Evolutionary conservation across 2,329 filamentous ascomycete genomes (phyloP), one percentile per base, ranked within the genome.

Genomic region (Coniochaeta pulveracea): DNA sequence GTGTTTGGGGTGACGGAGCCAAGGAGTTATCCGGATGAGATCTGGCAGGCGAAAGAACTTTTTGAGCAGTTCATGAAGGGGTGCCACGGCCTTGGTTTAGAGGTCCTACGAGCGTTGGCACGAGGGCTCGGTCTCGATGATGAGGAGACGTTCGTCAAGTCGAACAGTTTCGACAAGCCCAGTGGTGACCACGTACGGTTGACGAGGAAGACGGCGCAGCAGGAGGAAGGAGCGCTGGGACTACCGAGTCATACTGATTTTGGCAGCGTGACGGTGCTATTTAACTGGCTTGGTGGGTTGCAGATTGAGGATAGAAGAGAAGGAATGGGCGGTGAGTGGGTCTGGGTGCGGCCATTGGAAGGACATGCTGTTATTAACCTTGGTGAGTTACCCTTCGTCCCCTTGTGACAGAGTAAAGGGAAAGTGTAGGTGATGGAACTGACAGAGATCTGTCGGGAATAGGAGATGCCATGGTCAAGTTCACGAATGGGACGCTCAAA

Each of bases 231-330:
- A 45, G 23, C 53, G 54, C 30, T 38, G 18, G 40, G 35, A 21
- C 35, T 40, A 15, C 32, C 37, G 11, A 38, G 37, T 33, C 37
- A 38, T 32, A 58, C 53, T 2, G 56, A 59, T 35, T 58, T 56
- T 32, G 56, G 56, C 31, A 56, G 52, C 3, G 47, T 59, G 30
- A 58, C 55, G 7, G 37, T 59, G 15, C 43, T 59, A 15, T 57
- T 58, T 49, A 60, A 58, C 38, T 55, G 50, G 50, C 46, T 57
- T 12, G 57, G 55, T 23, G 56, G 57, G 3, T 44, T 60, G 11
- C 55, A 60, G 35, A 50, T 60, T 15, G 54, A 48, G 43, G 51
- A 47, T 3, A 16, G 42, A 48, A 25, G 34, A 3, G 17, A 18
- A 11, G 25, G 14, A 12, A 34, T 5, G 33, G 26, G 11, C 12